Conservation (phyloP, 805 yeast genomes). For the Millerago galiae region DNA sequence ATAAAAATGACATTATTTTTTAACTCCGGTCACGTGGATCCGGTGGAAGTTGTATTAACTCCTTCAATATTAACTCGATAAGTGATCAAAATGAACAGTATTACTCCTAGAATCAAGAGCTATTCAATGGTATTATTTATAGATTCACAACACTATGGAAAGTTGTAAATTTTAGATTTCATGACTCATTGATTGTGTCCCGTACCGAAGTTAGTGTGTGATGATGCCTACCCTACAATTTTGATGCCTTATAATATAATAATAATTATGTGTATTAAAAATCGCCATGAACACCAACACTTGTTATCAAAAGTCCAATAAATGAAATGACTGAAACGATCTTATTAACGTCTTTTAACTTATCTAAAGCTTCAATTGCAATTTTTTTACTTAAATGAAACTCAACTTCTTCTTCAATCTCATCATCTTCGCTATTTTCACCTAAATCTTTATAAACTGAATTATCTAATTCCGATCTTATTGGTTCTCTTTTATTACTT, state of each 20-base stretch:
- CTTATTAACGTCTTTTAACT: constrained; percentile 31
- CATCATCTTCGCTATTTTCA: constrained; percentile 19
- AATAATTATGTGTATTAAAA: constrained; percentile 7
- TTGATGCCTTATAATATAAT: no score
- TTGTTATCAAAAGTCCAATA: constrained; percentile 40
- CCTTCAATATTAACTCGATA: no score
- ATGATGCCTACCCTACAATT: no score
- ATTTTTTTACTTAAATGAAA: constrained; percentile 35
- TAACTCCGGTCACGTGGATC: background rate
- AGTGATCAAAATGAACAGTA: no score
- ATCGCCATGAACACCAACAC: constrained; percentile 57
- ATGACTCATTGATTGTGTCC: no score
- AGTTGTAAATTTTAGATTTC: no score
- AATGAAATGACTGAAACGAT: constrained; percentile 38
- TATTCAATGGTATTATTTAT: no score
- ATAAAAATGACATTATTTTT: constrained; percentile 1
- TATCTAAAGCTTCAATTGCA: constrained; percentile 26
- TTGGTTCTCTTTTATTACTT: constrained; percentile 21
- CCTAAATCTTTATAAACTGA: constrained; percentile 41
- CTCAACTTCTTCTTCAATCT: constrained; percentile 34
- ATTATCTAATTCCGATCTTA: constrained; percentile 37
- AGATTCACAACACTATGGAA: no score
- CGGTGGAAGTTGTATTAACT: background rate
- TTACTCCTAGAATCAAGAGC: no score
- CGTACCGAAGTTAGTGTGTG: no score